Evolutionary conservation across 441 rosid species (phyloP), one percentile per base, ranked within the genome.

Genomic region (Euphorbia corollata): DNA sequence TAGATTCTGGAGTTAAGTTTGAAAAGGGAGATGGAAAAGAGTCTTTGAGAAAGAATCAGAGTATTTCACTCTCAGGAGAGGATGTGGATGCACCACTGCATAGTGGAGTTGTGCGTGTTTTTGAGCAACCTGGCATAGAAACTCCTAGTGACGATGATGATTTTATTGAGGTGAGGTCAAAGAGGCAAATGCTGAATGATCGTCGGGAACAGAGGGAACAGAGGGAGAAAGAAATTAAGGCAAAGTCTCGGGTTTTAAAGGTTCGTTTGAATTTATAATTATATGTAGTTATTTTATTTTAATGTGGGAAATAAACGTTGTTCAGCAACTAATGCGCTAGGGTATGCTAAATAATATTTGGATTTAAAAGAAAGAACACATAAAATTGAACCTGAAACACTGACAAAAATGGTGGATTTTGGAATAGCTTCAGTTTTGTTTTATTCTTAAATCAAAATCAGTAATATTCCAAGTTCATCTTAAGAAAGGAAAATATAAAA

Each of bases 151-250:
- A 90, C 53, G 92, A 86, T 77, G 97, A 91, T 75, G 96, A 95
- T 78, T 95, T 95, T 77, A 95, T 91, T 75, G 91, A 95, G 83
- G 99, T 95, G 57, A 90, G 94, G 74, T 95, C 99, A 65, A 95
- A 91, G 85, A 88, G 93, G 86, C 97, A 95, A 84, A 87, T 95
- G 97, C 82, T 95, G 77, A 91, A 90, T 74, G 94, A 95, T 78
- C 87, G 91, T 30, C 96, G 98, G 69, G 99, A 90, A 76, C 97
- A 91, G 81, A 88, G 98, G 69, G 99, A 90, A 76, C 97, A 91
- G 81, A 88, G 91, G 77, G 97, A 95, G 77, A 95, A 95, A 74
- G 96, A 91, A 83, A 87, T 82, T 77, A 95, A 86, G 80, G 98
- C 92, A 47, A 95, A 86, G 75, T 90, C 95, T 56, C 85, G 84